These are phyloP conservation scores for Entophlyctis luteolus DNA, from an alignment of 192 early-diverging fungal genomes.

Conservation along the genomic window DNA sequence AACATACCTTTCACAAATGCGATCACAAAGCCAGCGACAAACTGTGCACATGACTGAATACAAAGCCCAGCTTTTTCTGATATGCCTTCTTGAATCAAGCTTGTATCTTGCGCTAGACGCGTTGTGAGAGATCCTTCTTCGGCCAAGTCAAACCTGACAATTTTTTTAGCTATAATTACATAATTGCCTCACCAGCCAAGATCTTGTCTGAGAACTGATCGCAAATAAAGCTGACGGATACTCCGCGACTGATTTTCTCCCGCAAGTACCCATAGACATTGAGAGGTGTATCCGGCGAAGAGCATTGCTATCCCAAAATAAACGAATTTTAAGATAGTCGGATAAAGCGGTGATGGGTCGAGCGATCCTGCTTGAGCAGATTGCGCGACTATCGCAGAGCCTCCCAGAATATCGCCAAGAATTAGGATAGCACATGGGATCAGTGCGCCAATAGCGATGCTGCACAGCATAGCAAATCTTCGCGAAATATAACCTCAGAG, in stretches of 20 bases:
- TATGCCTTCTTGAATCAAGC: slow-evolving; percentile 50
- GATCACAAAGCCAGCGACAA: slow-evolving; percentile 46
- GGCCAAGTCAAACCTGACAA: slow-evolving; percentile 38
- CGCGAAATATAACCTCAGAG: background rate
- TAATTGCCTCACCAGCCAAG: slow-evolving; percentile 7
- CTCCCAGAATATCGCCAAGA: slow-evolving; percentile 12
- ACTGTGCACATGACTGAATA: slow-evolving; percentile 35
- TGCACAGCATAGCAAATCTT: slow-evolving; percentile 16
- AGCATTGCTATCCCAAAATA: slow-evolving; percentile 29
- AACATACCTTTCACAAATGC: slow-evolving; percentile 64
- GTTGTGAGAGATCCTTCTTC: slow-evolving; percentile 46
- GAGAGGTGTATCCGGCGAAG: slow-evolving; percentile 30
- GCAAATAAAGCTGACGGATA: slow-evolving; percentile 34
- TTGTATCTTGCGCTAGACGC: slow-evolving; percentile 42
- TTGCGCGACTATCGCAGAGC: background rate
- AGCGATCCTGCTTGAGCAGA: background rate
- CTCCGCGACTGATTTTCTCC: slow-evolving; percentile 38
- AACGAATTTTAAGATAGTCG: slow-evolving; percentile 2
- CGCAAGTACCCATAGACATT: slow-evolving; percentile 29
- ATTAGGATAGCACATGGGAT: slow-evolving; percentile 21
- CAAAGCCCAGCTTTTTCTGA: slow-evolving; percentile 48
- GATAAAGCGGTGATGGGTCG: slow-evolving; percentile 6
- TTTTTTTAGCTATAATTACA: no score
- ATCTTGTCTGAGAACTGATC: slow-evolving; percentile 25
- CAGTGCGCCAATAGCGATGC: slow-evolving; percentile 18